phyloP scores from a whole-genome alignment of 2,329 filamentous ascomycete species.

The Xylaria sp. region DNA sequence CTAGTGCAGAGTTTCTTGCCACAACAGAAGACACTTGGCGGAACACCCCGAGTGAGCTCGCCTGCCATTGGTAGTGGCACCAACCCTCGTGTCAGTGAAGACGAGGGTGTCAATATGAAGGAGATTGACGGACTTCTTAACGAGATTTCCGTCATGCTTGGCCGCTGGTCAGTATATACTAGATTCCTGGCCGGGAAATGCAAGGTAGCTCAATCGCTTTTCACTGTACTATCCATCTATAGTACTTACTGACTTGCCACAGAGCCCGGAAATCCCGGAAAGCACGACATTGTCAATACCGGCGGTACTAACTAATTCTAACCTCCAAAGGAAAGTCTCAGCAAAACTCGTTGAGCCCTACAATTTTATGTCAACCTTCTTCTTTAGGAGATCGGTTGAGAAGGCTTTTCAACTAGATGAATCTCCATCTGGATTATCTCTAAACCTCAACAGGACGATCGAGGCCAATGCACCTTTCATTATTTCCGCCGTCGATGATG shows the following conservation, averaged over 20 bases:
- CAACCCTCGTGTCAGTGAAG: constrained; percentile 75
- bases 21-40: constrained; percentile 69
- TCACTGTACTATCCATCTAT: constrained; percentile 34
- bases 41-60: constrained; percentile 77
- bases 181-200: constrained; percentile 90
- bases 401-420: constrained; percentile 98
- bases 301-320: constrained; percentile 79
- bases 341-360: constrained; percentile 82
- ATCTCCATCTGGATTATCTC: constrained; percentile 79
- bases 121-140: constrained; percentile 88
- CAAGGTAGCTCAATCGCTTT: constrained; percentile 64
- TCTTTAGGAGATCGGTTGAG: constrained; percentile 94
- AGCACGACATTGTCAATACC: constrained; percentile 73
- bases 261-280: constrained; percentile 65
- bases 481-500: constrained; percentile 94
- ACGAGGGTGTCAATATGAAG: constrained; percentile 96
- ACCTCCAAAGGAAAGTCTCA: constrained; percentile 81
- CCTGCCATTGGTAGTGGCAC: constrained; percentile 72
- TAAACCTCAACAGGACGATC: constrained; percentile 78
- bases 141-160: constrained; percentile 92
- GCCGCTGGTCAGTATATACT: constrained; percentile 91
- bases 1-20: constrained; percentile 93
- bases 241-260: constrained; percentile 48
- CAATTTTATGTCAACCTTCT: constrained; percentile 93
- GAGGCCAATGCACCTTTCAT: constrained; percentile 88